A percentile compares a stretch with the other conserved stretches of the same genome.
These are phyloP conservation scores for Coemansia sp. DNA, from an alignment of 192 early-diverging fungal species.

Conservation along the genomic window DNA sequence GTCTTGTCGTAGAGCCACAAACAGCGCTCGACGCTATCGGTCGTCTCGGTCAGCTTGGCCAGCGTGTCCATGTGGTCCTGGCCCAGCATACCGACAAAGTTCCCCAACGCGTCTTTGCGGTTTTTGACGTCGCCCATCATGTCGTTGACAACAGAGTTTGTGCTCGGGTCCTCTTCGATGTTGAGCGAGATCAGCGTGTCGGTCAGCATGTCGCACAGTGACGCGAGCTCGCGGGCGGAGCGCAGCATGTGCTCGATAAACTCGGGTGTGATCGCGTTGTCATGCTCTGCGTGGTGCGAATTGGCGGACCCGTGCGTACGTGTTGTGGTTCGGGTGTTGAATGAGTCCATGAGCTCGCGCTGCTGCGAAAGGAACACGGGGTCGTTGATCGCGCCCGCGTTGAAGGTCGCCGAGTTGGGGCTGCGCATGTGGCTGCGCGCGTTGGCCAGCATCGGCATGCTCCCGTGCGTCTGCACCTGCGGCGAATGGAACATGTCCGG, in stretches of 20 bases:
- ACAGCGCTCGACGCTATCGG: constrained; percentile 25
- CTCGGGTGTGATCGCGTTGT: constrained; percentile 20
- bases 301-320: background rate
- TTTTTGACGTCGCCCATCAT: constrained; percentile 31
- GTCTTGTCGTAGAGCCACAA: constrained; percentile 40
- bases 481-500: background rate
- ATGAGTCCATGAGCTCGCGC: constrained; percentile 22
- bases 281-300: background rate
- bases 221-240: constrained; percentile 27
- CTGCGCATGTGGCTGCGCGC: background rate
- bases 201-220: constrained; percentile 44
- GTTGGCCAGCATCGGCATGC: constrained; percentile 8
- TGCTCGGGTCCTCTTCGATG: constrained; percentile 37
- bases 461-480: constrained; percentile 8
- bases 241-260: constrained; percentile 39
- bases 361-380: constrained; percentile 33
- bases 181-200: constrained; percentile 41
- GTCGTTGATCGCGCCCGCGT: constrained; percentile 1
- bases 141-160: constrained; percentile 30
- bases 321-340: background rate
- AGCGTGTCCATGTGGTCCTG: constrained; percentile 18
- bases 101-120: constrained; percentile 26
- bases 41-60: constrained; percentile 15
- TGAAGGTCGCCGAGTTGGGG: background rate
- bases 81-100: constrained; percentile 41